Evolutionary conservation across 1,284 basidiomycete genomes (phyloP), one percentile per base, ranked within the genome.

Genomic region (Earliella scabrosa): DNA sequence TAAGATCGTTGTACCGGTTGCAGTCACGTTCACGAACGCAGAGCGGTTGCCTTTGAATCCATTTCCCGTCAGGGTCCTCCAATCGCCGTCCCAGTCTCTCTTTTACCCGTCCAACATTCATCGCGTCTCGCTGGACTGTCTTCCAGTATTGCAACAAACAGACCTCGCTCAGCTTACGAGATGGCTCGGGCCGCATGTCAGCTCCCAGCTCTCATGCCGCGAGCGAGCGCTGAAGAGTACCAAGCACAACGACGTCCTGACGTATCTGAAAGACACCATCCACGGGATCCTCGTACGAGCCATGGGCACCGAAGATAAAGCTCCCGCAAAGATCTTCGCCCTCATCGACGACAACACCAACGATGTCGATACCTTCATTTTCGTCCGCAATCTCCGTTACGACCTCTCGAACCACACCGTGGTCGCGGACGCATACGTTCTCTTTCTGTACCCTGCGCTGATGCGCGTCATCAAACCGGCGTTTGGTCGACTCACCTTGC

Each of bases 401-500:
- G 83, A 85, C 53, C 56, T 78, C 8, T 62, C 68, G 0, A 72
- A 74, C 0, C 75, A 81, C 53, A 81, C 80, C 2, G 45, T 83
- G 6, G 66, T 83, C 13, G 69, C 68, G 21, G 80, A 83, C 59
- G 73, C 71, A 0, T 81, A 70, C 59, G 71, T 80, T 1, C 67
- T 80, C 3, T 75, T 78, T 0, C 63, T 79, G 9, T 68, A 68
- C 5, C 16, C 50, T 5, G 36, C 31, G 10, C 38, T 45, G 7
- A 45, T 45, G 43, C 43, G 18, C 6, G 9, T 2, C 7, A 45
- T 31, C 27, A 13, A 16, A 11, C 41, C 34, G 24, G 50, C 11
- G 11, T 65, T 51, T 27, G 18, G 23, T 9, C 44, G 32, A 23
- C 51, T 71, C 11, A 23, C 48, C 6, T 9, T 29, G 7, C 27